A percentile compares a stretch with the other conserved stretches of the same genome.
These are phyloP conservation scores for Suillus decipiens DNA, from an alignment of 768 basidiomycete species.

Conservation along the genomic window DNA sequence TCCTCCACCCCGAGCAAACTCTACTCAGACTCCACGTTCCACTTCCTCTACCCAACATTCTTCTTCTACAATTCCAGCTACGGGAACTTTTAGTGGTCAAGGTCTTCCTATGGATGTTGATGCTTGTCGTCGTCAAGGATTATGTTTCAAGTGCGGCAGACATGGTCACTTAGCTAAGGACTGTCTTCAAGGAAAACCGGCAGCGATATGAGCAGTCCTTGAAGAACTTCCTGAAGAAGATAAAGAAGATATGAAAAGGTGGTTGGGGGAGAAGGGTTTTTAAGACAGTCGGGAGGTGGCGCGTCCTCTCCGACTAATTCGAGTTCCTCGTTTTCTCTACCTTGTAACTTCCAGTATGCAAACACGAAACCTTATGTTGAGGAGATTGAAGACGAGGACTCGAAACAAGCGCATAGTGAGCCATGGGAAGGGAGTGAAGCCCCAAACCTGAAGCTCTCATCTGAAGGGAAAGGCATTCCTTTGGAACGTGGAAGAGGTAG, in stretches of 20 bases:
- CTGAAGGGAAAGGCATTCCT: background rate
- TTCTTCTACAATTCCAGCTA: background rate
- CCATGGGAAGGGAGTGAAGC: too few species aligned
- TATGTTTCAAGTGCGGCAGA: conserved; percentile 7
- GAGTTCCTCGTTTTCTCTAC: background rate
- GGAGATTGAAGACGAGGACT: background rate
- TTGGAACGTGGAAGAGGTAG: background rate
- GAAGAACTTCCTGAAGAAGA: background rate
- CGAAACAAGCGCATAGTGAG: background rate
- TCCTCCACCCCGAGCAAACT: too few species aligned
- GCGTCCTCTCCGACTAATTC: background rate
- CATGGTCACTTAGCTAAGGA: background rate
- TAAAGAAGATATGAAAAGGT: background rate
- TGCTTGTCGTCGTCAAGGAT: conserved; percentile 5
- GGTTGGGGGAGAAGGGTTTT: conserved; percentile 4
- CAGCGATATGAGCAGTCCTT: background rate
- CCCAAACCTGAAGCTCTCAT: too few species aligned
- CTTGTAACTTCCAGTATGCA: background rate
- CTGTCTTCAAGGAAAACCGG: background rate
- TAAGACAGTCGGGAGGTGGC: conserved; percentile 7
- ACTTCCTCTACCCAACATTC: background rate
- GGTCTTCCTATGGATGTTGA: conserved; percentile 23
- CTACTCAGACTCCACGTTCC: background rate
- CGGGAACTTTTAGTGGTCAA: conserved; percentile 12
- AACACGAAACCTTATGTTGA: background rate